Base-by-base conservation (phyloP, 768 basidiomycete genomes). In the Russula foetens region DNA sequence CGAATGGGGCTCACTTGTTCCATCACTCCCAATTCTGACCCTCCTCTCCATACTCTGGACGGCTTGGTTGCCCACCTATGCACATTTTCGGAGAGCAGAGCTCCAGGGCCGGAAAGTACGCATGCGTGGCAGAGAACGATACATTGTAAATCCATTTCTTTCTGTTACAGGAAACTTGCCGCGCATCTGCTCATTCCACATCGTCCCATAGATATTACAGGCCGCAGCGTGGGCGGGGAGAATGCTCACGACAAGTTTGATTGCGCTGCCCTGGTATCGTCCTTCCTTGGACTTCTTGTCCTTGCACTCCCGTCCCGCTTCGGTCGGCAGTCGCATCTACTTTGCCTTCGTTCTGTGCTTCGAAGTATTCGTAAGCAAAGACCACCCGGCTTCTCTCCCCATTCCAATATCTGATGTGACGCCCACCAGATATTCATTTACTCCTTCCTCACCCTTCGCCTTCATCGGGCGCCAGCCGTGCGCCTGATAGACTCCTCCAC, bases 41-140 rank as follows among this genome's bases (percentile, higher is more conserved):
- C 46, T 84, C 0, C 12, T 82, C 17, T 92, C 92, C 21, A 68
- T 93, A 17, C 67, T 86, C 7, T 95, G 92, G 86, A 84, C 84
- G 0, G 83, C 79, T 1, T 96, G 93, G 93, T 85, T 96, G 69
- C 92, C 91, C 14, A 88, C 88, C 21, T 92, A 92, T 71, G 72
- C 79, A 24, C 75, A 80, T 11, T 74, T 81, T 56, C 78, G 79
- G 64, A 79, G 75, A 64, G 83, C 85, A 14, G 79, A 81, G 66
- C 74, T 80, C 44, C 88, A 91, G 75, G 88, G 90, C 2, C 81
- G 88, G 21, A 80, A 84, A 62, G 77, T 91, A 24, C 82, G 86
- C 51, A 74, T 89, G 38, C 77, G 75, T 28, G 88, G 90, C 23
- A 88, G 84, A 70, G 72, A 71, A 9, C 68, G 71, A 59, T 88